Percentiles rank a stretch among this genome's conserved stretches.
Conservation (phyloP, 163 green algal genomes). For the Scenedesmus sp. region DNA sequence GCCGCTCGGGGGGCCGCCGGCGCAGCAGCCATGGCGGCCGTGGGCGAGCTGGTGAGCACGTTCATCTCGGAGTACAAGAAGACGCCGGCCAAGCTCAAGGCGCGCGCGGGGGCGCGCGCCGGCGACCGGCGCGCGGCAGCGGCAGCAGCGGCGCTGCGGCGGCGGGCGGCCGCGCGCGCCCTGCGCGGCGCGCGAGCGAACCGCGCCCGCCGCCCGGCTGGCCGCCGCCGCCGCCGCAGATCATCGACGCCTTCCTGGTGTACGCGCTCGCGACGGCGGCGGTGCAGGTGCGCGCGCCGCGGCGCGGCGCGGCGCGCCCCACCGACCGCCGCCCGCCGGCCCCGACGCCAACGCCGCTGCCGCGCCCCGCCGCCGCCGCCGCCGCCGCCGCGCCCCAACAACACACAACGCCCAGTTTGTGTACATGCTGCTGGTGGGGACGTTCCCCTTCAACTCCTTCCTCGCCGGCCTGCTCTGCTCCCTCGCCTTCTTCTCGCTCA, state of each 20-base stretch:
- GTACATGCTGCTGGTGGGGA: conserved; percentile 87
- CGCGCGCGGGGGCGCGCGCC: conserved; percentile 35
- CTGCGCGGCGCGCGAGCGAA: not conserved
- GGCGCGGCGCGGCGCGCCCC: no score
- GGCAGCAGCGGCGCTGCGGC: conserved; percentile 1
- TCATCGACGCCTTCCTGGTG: conserved; percentile 74
- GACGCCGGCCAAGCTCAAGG: conserved; percentile 73
- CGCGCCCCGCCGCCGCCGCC: not conserved
- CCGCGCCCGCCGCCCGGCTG: not conserved
- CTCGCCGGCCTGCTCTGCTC: conserved; percentile 87
- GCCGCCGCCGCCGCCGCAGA: conserved; percentile 46
- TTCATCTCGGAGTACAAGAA: conserved; percentile 76
- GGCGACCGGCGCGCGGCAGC: not conserved
- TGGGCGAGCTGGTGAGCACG: conserved; percentile 54
- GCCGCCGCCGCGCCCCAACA: no score
- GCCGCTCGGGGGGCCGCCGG: no score
- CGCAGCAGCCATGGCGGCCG: conserved; percentile 28
- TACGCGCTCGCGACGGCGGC: conserved; percentile 65
- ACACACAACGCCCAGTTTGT: conserved; percentile 74
- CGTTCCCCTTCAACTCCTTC: conserved; percentile 96
- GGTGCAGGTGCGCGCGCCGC: conserved; percentile 61
- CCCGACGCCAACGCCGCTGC: not conserved
- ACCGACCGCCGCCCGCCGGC: not conserved
- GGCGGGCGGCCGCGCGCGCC: not conserved
- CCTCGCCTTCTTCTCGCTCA: conserved; percentile 87